phyloP scores from a whole-genome alignment of 169 alveolate species.

The Plasmodium yoelii region DNA sequence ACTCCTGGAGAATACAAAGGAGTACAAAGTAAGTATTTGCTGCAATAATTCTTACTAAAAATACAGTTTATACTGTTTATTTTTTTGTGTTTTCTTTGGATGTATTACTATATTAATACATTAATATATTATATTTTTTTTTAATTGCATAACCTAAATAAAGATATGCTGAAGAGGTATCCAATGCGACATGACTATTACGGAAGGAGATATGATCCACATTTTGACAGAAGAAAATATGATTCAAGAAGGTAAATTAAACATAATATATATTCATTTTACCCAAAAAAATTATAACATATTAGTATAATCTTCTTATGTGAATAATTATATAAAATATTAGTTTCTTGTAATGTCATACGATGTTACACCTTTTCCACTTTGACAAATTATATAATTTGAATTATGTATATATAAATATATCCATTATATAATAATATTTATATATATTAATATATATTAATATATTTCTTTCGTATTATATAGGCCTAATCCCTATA shows the following conservation, averaged over 20 bases:
- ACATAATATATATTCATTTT: too few species aligned
- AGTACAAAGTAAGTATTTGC: slow-evolving; percentile 38
- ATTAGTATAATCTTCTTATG: too few species aligned
- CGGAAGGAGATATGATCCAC: slow-evolving; percentile 59
- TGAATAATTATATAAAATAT: too few species aligned
- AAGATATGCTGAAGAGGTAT: slow-evolving; percentile 47
- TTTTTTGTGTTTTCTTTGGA: background rate
- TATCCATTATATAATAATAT: background rate
- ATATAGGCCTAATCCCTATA: slow-evolving; percentile 42
- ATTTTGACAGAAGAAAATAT: slow-evolving; percentile 61
- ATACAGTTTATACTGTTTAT: background rate
- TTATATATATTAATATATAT: slow-evolving; percentile 5
- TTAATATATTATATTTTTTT: background rate
- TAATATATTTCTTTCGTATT: background rate
- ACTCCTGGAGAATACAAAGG: slow-evolving; percentile 76
- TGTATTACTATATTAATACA: background rate
- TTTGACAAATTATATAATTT: too few species aligned
- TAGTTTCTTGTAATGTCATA: too few species aligned
- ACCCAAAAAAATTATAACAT: too few species aligned
- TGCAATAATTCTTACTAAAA: background rate
- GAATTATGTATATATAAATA: slow-evolving; percentile 3
- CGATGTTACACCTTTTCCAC: too few species aligned
- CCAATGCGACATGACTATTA: slow-evolving; percentile 57
- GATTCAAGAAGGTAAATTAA: slow-evolving; percentile 67
- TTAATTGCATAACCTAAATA: background rate